A percentile compares a stretch with the other conserved stretches of the same genome.
phyloP scores from a whole-genome alignment of 257 asterid genomes.

The Capsicum rhomboideum region DNA sequence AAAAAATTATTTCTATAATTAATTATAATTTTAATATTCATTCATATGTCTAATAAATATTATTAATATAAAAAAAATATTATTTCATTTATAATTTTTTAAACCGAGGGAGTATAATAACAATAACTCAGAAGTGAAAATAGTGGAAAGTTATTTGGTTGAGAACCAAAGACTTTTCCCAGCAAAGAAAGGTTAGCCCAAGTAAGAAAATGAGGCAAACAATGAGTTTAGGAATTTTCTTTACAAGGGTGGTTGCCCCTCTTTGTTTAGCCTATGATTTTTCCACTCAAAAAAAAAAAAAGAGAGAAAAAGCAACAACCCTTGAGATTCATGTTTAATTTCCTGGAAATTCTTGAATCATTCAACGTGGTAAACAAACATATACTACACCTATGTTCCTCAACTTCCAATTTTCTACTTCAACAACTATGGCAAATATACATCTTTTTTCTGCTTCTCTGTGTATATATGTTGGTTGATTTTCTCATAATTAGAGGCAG shows the following conservation, averaged over 20 bases:
- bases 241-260: slow-evolving; percentile 48
- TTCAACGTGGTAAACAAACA: not conserved
- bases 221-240: not conserved
- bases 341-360: not conserved
- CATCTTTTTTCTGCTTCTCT: no score
- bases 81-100: no score
- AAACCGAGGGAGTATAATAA: no score
- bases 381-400: not conserved
- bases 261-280: slow-evolving; percentile 24
- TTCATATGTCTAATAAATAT: no score
- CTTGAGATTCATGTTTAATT: not conserved
- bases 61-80: no score
- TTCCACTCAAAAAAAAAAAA: not conserved
- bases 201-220: not conserved
- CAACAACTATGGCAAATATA: not conserved
- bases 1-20: no score
- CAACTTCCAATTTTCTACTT: not conserved
- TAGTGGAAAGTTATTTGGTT: not conserved
- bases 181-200: not conserved
- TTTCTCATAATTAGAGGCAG: not conserved
- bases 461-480: not conserved
- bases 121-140: not conserved
- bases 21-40: no score
- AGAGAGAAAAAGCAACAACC: not conserved
- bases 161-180: not conserved